Evolutionary conservation across 1,284 basidiomycete species (phyloP).

Genomic region (Fomitopsis betulina): DNA sequence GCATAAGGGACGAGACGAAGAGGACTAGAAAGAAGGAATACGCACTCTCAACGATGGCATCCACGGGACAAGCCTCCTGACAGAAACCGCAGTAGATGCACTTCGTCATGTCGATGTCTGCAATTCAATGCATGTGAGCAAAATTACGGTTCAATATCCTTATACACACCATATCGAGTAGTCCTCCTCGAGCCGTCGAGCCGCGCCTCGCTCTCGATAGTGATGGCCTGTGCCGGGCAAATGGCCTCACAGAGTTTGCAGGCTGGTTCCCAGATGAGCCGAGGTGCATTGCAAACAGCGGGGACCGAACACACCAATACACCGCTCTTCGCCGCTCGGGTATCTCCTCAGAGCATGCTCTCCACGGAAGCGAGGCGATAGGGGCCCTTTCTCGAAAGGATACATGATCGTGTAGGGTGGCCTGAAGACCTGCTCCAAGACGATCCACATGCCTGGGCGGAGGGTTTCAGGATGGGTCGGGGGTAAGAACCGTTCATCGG

Average conservation of each 20-base stretch:
- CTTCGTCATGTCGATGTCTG: constrained; percentile 95
- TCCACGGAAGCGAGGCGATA: constrained; percentile 97
- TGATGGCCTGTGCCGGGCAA: constrained; percentile 99
- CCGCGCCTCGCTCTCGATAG: constrained; percentile 97
- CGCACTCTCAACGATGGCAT: constrained; percentile 98
- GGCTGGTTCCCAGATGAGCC: constrained; percentile 43
- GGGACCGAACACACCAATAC: constrained; percentile 71
- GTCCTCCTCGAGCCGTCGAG: constrained; percentile 95
- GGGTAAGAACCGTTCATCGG: background rate
- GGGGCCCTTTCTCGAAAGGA: constrained; percentile 96
- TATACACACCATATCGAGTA: constrained; percentile 82
- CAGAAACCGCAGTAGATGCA: constrained; percentile 99
- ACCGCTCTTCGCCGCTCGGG: constrained; percentile 97
- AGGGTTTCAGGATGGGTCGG: constrained; percentile 4
- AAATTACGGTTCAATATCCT: background rate
- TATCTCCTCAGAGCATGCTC: constrained; percentile 99
- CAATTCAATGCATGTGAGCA: constrained; percentile 5
- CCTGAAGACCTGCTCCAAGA: constrained; percentile 97
- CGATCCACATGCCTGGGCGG: constrained; percentile 92
- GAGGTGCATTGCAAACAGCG: background rate
- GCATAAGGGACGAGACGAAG: background rate
- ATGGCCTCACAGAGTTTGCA: constrained; percentile 99
- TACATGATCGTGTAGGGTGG: constrained; percentile 99
- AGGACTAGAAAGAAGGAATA: constrained; percentile 14
- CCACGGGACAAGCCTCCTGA: constrained; percentile 99